phyloP scores from a whole-genome alignment of 768 basidiomycete species.

The Pleurotus citrinopileatus region DNA sequence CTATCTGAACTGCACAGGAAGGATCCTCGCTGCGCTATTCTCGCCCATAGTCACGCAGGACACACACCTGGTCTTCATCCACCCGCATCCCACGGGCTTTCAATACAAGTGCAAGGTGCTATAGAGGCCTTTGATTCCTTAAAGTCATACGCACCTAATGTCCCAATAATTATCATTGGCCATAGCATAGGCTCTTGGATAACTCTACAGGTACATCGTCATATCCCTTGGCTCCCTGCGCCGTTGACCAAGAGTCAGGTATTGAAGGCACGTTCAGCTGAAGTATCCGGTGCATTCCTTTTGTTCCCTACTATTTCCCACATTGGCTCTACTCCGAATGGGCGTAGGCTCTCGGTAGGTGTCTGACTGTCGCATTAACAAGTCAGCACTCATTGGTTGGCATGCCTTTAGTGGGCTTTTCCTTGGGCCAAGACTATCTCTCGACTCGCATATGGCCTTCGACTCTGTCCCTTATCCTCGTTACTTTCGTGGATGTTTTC shows the following conservation, averaged over 20 bases:
- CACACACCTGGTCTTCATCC: constrained; percentile 47
- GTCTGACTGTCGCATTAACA: no score
- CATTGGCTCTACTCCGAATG: constrained; percentile 66
- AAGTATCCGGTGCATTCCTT: constrained; percentile 46
- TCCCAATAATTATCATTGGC: constrained; percentile 48
- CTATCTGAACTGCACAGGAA: constrained; percentile 46
- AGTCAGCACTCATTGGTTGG: no score
- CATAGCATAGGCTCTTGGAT: constrained; percentile 81
- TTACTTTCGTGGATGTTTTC: constrained; percentile 33
- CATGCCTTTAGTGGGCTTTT: constrained; percentile 11
- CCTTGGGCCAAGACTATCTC: constrained; percentile 31
- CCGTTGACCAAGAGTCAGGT: constrained; percentile 31
- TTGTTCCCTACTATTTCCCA: constrained; percentile 70
- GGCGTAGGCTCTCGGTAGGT: constrained; percentile 54
- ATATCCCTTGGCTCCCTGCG: neutral
- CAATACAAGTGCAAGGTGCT: constrained; percentile 51
- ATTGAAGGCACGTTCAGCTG: constrained; percentile 40
- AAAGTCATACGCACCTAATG: constrained; percentile 25
- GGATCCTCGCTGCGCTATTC: constrained; percentile 43
- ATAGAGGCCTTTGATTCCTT: constrained; percentile 52
- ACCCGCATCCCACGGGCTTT: constrained; percentile 31
- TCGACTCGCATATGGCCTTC: constrained; percentile 36
- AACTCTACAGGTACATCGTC: constrained; percentile 44
- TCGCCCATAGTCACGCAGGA: constrained; percentile 62
- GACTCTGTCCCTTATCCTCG: constrained; percentile 29